Evolutionary conservation across 1,139 yeast species (phyloP).

Genomic region (Starmera stellimalicola): DNA sequence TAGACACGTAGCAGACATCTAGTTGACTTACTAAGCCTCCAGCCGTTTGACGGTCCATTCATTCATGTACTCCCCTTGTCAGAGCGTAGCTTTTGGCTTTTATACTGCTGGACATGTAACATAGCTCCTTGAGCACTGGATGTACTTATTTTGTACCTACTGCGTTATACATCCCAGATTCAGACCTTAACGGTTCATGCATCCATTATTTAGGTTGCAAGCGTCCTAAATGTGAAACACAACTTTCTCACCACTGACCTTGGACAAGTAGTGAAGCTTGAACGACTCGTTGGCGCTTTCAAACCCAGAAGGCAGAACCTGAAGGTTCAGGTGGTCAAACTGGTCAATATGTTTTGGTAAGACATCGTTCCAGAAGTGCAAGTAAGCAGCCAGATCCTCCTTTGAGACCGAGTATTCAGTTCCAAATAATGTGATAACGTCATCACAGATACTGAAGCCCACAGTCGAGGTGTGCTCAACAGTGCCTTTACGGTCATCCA

Average conservation of each 20-base stretch:
- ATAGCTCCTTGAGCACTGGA: too few relatives aligned
- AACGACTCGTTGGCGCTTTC: constrained; percentile 26
- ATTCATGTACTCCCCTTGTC: too few relatives aligned
- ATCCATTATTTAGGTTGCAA: too few relatives aligned
- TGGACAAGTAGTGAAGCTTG: constrained; percentile 21
- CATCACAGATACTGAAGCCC: constrained; percentile 30
- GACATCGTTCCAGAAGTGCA: constrained; percentile 13
- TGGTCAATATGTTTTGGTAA: constrained; percentile 12
- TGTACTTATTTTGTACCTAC: too few relatives aligned
- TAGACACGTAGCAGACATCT: too few relatives aligned
- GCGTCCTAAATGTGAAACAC: constrained; percentile 15
- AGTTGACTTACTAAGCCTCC: too few relatives aligned
- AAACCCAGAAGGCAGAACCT: constrained; percentile 27
- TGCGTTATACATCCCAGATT: too few relatives aligned
- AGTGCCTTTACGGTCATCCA: constrained; percentile 13
- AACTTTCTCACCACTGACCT: constrained; percentile 32
- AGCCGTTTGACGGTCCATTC: too few relatives aligned
- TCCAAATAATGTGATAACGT: constrained; percentile 18
- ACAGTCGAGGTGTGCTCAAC: constrained; percentile 20
- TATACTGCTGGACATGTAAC: too few relatives aligned
- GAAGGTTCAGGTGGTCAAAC: constrained; percentile 24
- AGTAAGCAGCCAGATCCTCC: constrained; percentile 13
- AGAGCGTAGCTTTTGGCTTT: too few relatives aligned
- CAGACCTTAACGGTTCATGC: too few relatives aligned
- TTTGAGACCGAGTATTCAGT: constrained; percentile 13